Base-by-base conservation (phyloP, 208 protist genomes). In the Wallacemonas rigidus region DNA sequence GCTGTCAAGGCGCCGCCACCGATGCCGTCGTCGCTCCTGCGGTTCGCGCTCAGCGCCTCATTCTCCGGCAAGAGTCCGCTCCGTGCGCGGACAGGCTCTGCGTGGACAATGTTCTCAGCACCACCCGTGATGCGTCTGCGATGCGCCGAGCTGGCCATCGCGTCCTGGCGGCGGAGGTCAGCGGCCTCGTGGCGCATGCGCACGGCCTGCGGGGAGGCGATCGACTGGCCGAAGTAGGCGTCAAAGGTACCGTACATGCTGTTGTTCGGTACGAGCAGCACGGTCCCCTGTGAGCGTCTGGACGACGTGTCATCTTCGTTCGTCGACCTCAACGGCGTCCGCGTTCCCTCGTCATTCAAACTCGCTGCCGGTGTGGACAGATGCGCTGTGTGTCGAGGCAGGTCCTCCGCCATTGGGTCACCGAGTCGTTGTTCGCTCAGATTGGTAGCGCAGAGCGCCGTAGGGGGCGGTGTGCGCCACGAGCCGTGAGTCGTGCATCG, bases 171-270 rank as follows among this genome's bases (percentile, higher is more conserved):
- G 4, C 26, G 38, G n/a, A 65, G 9, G 5, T 41, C 60, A n/a
- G 71, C 72, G 40, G 75, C 72, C 65, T 85, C 75, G 17, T 85
- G 72, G 1, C 80, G 80, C 53, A 85, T 76, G 68, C 80, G 51
- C 55, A 82, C 75, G 6, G 77, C 76, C 69, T 80, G 76, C 40
- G 81, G 81, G 2, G 74, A 75, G 9, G 55, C 72, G 36, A 74
- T 43, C 43, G 74, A 80, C 64, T 86, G 81, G 15, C 77, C 77
- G 64, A 76, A 82, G 69, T 80, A 86, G 3, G 81, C 77, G 39
- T 86, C 81, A 39, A 79, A 82, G 14, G 77, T 86, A 63, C 81
- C 77, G 72, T 86, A 79, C 81, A 86, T 86, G 61, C 81, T 82
- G 64, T 76, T 80, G 72, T 79, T 80, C 39, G 81, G 81, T 9